phyloP scores from a whole-genome alignment of 2,329 filamentous ascomycete genomes.

The Aspergillus arachidicola region DNA sequence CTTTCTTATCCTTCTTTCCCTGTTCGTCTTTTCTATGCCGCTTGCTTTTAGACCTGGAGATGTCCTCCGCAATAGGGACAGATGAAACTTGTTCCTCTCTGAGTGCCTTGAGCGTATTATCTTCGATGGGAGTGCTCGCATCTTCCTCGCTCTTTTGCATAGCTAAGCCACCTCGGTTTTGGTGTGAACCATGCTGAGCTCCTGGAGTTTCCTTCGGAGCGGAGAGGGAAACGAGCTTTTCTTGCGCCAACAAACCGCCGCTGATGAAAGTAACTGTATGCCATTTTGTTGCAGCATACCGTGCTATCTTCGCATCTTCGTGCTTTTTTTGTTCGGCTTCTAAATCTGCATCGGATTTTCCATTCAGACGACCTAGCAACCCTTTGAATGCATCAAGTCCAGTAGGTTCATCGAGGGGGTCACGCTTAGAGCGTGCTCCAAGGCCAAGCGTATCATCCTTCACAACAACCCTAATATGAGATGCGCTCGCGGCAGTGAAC shows the following conservation, averaged over 20 bases:
- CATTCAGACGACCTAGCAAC: constrained; percentile 84
- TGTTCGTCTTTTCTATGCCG: constrained; percentile 17
- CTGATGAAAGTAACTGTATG: constrained; percentile 83
- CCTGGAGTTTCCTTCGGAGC: constrained; percentile 17
- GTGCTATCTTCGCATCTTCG: constrained; percentile 70
- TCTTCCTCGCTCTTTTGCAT: not conserved
- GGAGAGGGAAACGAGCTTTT: constrained; percentile 51
- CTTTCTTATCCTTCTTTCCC: constrained; percentile 22
- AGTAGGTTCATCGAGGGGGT: constrained; percentile 69
- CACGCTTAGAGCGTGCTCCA: constrained; percentile 75
- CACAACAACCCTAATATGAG: constrained; percentile 79
- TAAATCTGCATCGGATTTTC: constrained; percentile 74
- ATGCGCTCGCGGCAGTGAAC: constrained; percentile 78
- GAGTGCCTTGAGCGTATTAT: not conserved
- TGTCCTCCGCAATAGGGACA: not conserved
- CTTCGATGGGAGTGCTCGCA: not conserved
- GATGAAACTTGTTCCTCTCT: not conserved
- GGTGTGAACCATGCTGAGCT: not conserved
- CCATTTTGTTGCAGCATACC: constrained; percentile 75
- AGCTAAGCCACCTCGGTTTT: not conserved
- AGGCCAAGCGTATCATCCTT: constrained; percentile 92
- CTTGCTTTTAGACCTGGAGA: not conserved
- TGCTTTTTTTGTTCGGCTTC: constrained; percentile 69
- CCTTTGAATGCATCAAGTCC: constrained; percentile 86
- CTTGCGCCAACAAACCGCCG: constrained; percentile 72